phyloP scores from a whole-genome alignment of 805 yeast species.

The Candida bentonensis region DNA sequence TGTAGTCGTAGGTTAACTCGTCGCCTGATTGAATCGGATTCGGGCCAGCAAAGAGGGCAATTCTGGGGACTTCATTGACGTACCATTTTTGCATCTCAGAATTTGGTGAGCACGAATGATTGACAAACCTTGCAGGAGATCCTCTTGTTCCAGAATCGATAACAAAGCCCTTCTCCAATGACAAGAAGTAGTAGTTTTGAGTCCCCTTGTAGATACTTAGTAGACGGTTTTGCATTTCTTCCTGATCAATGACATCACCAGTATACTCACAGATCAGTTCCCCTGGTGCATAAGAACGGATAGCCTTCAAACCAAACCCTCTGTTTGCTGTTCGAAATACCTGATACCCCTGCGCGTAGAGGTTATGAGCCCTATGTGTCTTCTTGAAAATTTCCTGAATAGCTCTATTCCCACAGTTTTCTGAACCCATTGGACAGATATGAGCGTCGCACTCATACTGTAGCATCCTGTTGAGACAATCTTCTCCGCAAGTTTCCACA shows the following conservation, averaged over 20 bases:
- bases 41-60: conserved; percentile 33
- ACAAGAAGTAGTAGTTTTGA: conserved; percentile 27
- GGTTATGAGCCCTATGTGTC: conserved; percentile 3
- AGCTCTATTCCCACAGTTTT: conserved; percentile 28
- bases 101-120: conserved; percentile 37
- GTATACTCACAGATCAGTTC: conserved; percentile 33
- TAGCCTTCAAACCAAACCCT: conserved; percentile 31
- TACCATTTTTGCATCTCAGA: conserved; percentile 36
- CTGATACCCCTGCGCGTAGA: conserved; percentile 14
- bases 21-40: conserved; percentile 25
- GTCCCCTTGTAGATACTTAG: conserved; percentile 21
- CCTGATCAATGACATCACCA: conserved; percentile 33
- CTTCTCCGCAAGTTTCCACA: conserved; percentile 19
- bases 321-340: conserved; percentile 25
- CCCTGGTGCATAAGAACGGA: conserved; percentile 23
- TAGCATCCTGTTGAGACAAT: conserved; percentile 21
- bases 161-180: conserved; percentile 28
- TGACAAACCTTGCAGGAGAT: conserved; percentile 35
- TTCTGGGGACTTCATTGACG: conserved; percentile 29
- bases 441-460: conserved; percentile 23
- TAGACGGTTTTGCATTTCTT: conserved; percentile 26
- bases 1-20: conserved; percentile 36
- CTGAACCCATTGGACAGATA: conserved; percentile 20
- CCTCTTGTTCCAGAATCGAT: conserved; percentile 34
- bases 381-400: conserved; percentile 16